Evolutionary conservation across 768 basidiomycete species (phyloP), one percentile per base, ranked within the genome.

Genomic region (Lactarius evosmus): DNA sequence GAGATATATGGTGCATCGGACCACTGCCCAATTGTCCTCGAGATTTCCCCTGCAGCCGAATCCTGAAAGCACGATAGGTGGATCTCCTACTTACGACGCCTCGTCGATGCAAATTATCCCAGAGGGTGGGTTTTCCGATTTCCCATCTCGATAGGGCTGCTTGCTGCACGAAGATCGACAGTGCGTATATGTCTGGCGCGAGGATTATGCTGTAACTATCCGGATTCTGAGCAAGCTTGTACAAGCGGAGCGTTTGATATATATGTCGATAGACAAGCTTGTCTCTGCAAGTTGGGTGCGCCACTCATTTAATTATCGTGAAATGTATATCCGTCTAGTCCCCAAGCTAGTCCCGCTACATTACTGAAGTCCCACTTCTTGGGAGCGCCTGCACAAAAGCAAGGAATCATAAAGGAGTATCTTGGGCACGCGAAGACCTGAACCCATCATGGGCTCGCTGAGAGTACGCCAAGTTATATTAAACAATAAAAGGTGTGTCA

Each of bases 1-100:
- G 90, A 91, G 70, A 89, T 93, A 56, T 94, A 90, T 58, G 92
- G 93, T 14, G 92, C 91, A 36, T 93, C 90, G 32, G 93, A 94
- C 70, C 92, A 94, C 72, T 83, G 89, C 66, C 93, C 93, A 6
- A 74, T 95, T 19, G 83, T 90, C 14, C 74, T 94, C 75, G 93
- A 95, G 71, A 79, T 93, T 54, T 80, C 50, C 29, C 58, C 63
- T 17, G 14, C 46, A 2, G 17, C 25, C n/a, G 55, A 34, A 6
- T 34, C 55, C 4, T 65, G 32, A 60, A 49, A n/a, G 53, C 4
- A 7, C 33, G 5, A 36, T 27, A 19, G 27, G 27, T 19, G 11
- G 32, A 30, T 17, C 14, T 25, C 6, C 29, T 25, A 17, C 25
- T 2, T 38, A 27, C 16, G 38, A 38, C 29, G n/a, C 29, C 30